Evolutionary conservation across 352 stramenopile genomes (phyloP), one percentile per base, ranked within the genome.

Genomic region (Pythium scleroteichum): DNA sequence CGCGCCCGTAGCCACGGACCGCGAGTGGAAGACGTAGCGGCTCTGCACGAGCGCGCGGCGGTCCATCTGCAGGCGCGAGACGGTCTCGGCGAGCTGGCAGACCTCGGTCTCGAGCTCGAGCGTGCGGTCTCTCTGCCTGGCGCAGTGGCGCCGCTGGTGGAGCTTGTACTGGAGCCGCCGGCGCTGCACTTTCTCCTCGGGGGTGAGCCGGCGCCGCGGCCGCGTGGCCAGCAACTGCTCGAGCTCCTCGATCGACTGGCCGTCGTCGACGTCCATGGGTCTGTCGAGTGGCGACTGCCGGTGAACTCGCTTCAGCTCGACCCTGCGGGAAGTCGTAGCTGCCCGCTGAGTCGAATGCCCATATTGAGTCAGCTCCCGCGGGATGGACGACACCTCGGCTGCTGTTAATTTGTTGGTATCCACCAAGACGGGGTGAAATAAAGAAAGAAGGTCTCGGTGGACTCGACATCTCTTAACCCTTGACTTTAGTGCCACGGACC

Each of bases 121-220:
- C 17, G 52, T 41, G 24, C 26, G 26, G 13, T 59, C 47, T 52
- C 87, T 88, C 45, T 87, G 76, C 68, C 87, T 85, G 51, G 78
- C 78, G 32, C 79, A 75, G 59, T 90, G 82, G 47, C 69, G 77
- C 0, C 75, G 78, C 58, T 92, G 79, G 59, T 89, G 79, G 57
- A 83, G 75, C 38, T 87, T 87, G 66, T 86, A 88, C 65, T 91
- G 82, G 49, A 80, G 69, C 13, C 79, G 72, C 17, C 79, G 61
- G 7, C 78, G 72, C 20, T 74, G 56, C 26, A 82, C 64, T 53
- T 86, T 88, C 27, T 90, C 78, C 7, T 70, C 63, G 35, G 39
- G 26, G 19, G 46, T 53, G 40, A 57, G 46, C 45, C 38, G 52
- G 52, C 50, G 46, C 3, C 22, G 42, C 14, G 46, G 60, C 46